These are phyloP conservation scores for Knufia fluminis DNA, from an alignment of 2,329 filamentous ascomycete species.

Conservation along the genomic window DNA sequence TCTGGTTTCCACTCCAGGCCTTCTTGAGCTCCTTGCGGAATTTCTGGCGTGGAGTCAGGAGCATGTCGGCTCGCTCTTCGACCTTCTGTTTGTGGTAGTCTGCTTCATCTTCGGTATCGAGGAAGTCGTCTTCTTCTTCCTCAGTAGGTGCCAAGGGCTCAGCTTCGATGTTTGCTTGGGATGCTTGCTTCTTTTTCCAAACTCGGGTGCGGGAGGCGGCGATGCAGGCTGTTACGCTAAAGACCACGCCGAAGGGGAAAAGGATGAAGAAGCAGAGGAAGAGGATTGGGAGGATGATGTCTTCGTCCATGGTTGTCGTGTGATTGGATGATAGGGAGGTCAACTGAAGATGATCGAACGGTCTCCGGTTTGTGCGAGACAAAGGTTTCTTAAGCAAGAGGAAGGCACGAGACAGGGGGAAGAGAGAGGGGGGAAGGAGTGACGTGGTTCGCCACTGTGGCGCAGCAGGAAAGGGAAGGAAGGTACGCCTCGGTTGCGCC, in stretches of 20 bases:
- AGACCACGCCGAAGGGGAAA: not conserved
- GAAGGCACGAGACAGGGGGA: not conserved
- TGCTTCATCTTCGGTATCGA: conserved; percentile 1
- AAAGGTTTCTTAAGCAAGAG: not conserved
- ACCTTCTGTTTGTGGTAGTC: not conserved
- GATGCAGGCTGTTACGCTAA: not conserved
- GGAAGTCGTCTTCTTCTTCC: conserved; percentile 1
- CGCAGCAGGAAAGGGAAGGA: no score
- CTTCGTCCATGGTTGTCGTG: not conserved
- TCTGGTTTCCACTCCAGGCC: not conserved
- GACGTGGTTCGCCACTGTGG: not conserved
- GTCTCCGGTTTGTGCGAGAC: no score
- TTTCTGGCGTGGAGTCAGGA: not conserved
- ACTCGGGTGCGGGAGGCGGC: not conserved
- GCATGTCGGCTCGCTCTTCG: not conserved
- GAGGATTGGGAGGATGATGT: not conserved
- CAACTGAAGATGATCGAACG: no score
- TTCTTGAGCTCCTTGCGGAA: conserved; percentile 5
- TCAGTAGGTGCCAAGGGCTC: not conserved
- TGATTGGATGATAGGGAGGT: no score
- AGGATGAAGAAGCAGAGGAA: not conserved
- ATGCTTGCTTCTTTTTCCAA: not conserved
- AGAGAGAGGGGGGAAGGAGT: not conserved
- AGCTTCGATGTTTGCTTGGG: not conserved
- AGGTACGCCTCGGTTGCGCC: no score